Conservation (phyloP, 2,329 filamentous ascomycete genomes). For the Emmonsia crescens region DNA sequence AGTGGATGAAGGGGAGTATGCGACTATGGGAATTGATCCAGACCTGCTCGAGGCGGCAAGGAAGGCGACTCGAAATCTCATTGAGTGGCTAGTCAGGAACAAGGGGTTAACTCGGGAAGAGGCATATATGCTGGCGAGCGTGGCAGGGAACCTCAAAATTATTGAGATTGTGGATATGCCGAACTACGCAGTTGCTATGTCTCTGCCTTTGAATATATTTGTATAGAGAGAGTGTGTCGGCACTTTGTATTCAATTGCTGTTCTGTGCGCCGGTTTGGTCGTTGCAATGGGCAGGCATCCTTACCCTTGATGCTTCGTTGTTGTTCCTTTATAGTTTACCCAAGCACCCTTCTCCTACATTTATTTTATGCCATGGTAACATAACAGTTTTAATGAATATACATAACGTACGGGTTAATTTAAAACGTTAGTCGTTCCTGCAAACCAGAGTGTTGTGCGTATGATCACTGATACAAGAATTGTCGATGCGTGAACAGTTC, state of each 20-base stretch:
- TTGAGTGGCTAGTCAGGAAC: constrained; percentile 39
- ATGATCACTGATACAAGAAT: too few relatives aligned
- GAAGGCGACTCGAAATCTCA: constrained; percentile 39
- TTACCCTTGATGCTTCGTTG: too few relatives aligned
- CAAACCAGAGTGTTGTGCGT: too few relatives aligned
- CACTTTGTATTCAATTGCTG: not conserved
- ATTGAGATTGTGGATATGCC: constrained; percentile 46
- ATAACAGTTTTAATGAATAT: too few relatives aligned
- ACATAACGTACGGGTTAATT: too few relatives aligned
- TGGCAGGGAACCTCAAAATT: constrained; percentile 42
- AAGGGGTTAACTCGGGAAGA: constrained; percentile 38
- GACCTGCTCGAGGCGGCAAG: constrained; percentile 40
- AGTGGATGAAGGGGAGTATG: constrained; percentile 34
- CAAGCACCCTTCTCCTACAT: too few relatives aligned
- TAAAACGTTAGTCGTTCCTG: too few relatives aligned
- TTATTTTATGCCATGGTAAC: too few relatives aligned
- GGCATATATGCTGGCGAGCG: constrained; percentile 44
- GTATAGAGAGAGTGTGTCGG: constrained; percentile 7
- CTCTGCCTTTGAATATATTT: constrained; percentile 41
- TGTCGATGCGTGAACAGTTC: too few relatives aligned
- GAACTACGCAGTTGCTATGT: constrained; percentile 42
- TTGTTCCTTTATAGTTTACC: too few relatives aligned
- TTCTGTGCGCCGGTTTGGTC: not conserved
- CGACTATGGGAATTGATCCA: constrained; percentile 38
- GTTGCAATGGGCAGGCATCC: not conserved